Percentiles rank a stretch among this genome's conserved stretches.
phyloP scores from a whole-genome alignment of 1,284 basidiomycete species.

The Porodaedalea pini region DNA sequence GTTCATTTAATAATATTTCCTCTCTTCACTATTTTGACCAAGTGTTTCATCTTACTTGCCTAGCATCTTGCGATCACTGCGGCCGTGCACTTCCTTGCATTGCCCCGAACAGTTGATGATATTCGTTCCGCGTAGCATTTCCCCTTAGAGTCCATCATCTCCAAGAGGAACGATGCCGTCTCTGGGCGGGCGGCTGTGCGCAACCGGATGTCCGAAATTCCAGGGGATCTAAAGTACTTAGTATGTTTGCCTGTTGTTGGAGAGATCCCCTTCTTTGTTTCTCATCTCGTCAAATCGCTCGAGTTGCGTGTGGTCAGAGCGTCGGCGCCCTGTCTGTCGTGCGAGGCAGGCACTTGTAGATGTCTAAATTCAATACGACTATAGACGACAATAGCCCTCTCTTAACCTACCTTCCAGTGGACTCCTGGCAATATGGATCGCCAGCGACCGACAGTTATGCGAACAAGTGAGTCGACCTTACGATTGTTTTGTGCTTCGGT shows the following conservation, averaged over 20 bases:
- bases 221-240: too few relatives aligned
- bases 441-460: conserved; percentile 24
- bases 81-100: neutral
- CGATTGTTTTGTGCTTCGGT: neutral
- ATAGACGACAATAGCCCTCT: conserved; percentile 41
- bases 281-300: too few relatives aligned
- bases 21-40: neutral
- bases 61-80: neutral
- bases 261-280: too few relatives aligned
- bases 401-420: conserved; percentile 32
- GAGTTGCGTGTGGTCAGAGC: too few relatives aligned
- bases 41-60: neutral
- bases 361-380: conserved; percentile 37
- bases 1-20: conserved; percentile 6
- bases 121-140: neutral
- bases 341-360: conserved; percentile 22
- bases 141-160: neutral
- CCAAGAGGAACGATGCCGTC: neutral
- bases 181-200: too few relatives aligned
- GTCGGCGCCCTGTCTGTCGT: neutral
- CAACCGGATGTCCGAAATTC: too few relatives aligned
- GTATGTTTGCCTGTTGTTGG: too few relatives aligned
- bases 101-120: neutral
- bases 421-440: conserved; percentile 32
- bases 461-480: conserved; percentile 25